Evolutionary conservation across 352 stramenopile genomes (phyloP), one percentile per base, ranked within the genome.

Genomic region (Globisporangium perplexum): DNA sequence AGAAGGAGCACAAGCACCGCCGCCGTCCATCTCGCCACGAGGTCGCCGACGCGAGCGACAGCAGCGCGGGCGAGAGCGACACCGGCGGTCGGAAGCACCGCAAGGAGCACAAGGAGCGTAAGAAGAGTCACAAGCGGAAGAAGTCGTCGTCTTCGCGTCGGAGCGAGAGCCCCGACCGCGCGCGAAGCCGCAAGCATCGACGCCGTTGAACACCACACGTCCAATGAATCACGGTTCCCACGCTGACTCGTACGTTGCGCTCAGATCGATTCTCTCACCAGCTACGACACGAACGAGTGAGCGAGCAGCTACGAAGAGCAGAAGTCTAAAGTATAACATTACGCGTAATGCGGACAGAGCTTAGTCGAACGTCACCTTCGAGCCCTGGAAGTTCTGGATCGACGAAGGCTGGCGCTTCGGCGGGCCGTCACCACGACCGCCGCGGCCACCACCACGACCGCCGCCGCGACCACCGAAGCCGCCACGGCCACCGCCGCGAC

Each of bases 331-430:
- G 42, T 49, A 53, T 59, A 59, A 47, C 26, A 55, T 54, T 51
- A 44, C 55, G 47, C 38, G n/a, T n/a, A 24, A 38, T 30, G n/a
- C n/a, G n/a, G n/a, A n/a, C 51, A 57, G 57, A 57, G 22, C 41
- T 96, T 97, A 97, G 81, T 98, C 94, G 67, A 99, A 99, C 39
- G 95, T 98, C 61, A 95, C 93, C 81, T 99, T 99, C 42, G 78
- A 97, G 53, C 96, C 96, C 60, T 91, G 61, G 74, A 98, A 98
- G 66, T 82, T 91, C 54, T 96, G 82, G 72, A 98, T 98, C 45
- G 76, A 79, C 39, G 88, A 83, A 62, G 77, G 68, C 68, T 97
- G 95, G 49, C 88, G 86, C 62, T 88, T 89, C 22, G 77, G 76
- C 12, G 86, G 70, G 42, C 90, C 83, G 49, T 85, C 78, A 14